A percentile compares a stretch with the other conserved stretches of the same genome.
phyloP scores from a whole-genome alignment of 2,329 filamentous ascomycete genomes.

The Colletotrichum cordylinicola region DNA sequence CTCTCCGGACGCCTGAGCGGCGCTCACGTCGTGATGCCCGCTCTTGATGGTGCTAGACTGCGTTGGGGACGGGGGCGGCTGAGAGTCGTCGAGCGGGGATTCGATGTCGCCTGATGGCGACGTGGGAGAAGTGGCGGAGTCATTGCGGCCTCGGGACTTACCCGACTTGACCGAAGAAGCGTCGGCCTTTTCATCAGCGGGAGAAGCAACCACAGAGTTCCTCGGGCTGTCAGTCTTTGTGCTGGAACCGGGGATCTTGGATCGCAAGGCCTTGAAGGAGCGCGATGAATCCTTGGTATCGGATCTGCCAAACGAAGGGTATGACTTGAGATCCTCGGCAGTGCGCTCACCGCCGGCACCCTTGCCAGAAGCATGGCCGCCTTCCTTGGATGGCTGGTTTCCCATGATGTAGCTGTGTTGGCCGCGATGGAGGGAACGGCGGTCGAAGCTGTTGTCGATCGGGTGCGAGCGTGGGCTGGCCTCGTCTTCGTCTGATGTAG shows the following conservation, averaged over 20 bases:
- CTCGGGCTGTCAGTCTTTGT: constrained; percentile 81
- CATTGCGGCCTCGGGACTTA: constrained; percentile 57
- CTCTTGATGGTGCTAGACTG: constrained; percentile 74
- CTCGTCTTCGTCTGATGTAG: constrained; percentile 27
- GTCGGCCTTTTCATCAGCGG: constrained; percentile 76
- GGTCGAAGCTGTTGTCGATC: constrained; percentile 10
- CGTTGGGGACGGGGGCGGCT: constrained; percentile 85
- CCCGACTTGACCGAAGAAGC: constrained; percentile 76
- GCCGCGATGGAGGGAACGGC: background rate
- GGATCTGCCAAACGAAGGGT: constrained; percentile 89
- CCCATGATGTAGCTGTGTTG: constrained; percentile 61
- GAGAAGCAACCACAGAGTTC: constrained; percentile 71
- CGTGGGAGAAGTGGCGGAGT: constrained; percentile 46
- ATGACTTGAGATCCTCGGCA: constrained; percentile 74
- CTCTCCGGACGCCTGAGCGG: constrained; percentile 85
- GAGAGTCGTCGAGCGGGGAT: constrained; percentile 54
- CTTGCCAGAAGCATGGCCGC: constrained; percentile 56
- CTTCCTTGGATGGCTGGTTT: constrained; percentile 74
- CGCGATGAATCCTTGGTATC: constrained; percentile 93
- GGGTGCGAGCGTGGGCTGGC: constrained; percentile 9
- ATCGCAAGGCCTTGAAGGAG: constrained; percentile 83
- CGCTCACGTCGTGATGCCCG: constrained; percentile 76
- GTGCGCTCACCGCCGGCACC: constrained; percentile 43
- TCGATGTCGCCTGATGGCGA: constrained; percentile 41
- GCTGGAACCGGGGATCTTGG: constrained; percentile 81